These are phyloP conservation scores for Globisporangium acanthophoron DNA, from an alignment of 352 stramenopile species.

Conservation along the genomic window DNA sequence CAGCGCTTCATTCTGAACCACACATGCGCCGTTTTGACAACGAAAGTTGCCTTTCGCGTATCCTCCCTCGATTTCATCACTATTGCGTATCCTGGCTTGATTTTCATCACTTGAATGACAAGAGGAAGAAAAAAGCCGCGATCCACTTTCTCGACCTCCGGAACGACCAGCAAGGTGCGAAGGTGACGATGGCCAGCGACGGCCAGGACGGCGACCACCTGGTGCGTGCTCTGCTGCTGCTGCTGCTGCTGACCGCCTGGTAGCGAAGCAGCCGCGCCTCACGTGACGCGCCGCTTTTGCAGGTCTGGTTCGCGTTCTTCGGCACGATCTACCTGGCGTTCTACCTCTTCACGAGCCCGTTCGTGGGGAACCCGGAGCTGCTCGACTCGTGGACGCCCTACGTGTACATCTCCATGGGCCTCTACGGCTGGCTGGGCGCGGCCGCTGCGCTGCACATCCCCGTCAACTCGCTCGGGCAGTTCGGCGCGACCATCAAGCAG, in stretches of 20 bases:
- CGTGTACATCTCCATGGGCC: conserved; percentile 82
- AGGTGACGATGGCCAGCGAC: background rate
- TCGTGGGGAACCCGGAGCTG: conserved; percentile 80
- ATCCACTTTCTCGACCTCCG: background rate
- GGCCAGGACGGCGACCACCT: conserved; percentile 11
- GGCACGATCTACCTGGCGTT: conserved; percentile 78
- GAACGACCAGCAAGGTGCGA: background rate
- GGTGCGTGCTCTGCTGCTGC: conserved; percentile 1
- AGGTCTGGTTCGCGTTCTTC: conserved; percentile 85
- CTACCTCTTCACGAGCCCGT: conserved; percentile 88
- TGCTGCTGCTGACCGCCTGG: background rate
- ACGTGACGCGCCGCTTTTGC: background rate
- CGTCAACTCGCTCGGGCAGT: conserved; percentile 56
- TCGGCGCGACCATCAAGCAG: conserved; percentile 83
- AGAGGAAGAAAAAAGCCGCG: background rate
- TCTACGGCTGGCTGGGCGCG: conserved; percentile 82
- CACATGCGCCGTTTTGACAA: background rate
- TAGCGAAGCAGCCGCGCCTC: background rate
- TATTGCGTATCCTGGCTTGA: background rate
- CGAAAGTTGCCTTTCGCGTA: background rate
- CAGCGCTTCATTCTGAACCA: too few species aligned
- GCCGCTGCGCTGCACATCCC: conserved; percentile 72
- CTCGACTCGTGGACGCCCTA: conserved; percentile 84
- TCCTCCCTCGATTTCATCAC: background rate
- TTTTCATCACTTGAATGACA: background rate